Evolutionary conservation across 2,329 filamentous ascomycete species (phyloP).

Genomic region (Fusarium sp.): DNA sequence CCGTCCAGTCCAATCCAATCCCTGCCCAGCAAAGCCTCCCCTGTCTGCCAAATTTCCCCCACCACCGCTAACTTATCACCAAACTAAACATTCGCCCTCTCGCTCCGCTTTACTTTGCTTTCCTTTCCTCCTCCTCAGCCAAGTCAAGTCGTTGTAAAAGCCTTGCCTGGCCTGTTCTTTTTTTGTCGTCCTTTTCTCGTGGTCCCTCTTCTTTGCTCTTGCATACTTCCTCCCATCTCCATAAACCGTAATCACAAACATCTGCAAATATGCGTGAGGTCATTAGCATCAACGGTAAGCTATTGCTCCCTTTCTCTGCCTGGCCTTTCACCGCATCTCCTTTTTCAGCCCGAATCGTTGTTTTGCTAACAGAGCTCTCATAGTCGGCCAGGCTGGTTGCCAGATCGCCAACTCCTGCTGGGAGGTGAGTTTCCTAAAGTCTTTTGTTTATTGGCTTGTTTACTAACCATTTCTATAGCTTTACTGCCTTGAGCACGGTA

Average conservation of each 20-base stretch:
- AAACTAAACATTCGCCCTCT: constrained; percentile 45
- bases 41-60: constrained; percentile 60
- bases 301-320: constrained; percentile 45
- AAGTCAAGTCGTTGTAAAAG: constrained; percentile 45
- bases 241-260: constrained; percentile 40
- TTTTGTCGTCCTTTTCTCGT: constrained; percentile 39
- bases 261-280: constrained; percentile 93
- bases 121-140: constrained; percentile 34
- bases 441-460: constrained; percentile 43
- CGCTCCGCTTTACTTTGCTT: constrained; percentile 29
- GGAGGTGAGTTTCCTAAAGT: constrained; percentile 79
- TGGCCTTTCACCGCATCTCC: constrained; percentile 57
- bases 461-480: constrained; percentile 68
- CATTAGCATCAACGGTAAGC: constrained; percentile 97
- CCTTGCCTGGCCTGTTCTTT: constrained; percentile 45
- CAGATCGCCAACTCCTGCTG: constrained; percentile 99
- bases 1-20: constrained; percentile 38
- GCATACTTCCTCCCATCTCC: constrained; percentile 47
- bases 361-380: constrained; percentile 64
- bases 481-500: constrained; percentile 99
- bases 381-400: constrained; percentile 99
- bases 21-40: constrained; percentile 48
- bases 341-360: constrained; percentile 1
- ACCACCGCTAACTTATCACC: constrained; percentile 46
- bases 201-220: constrained; percentile 49